Evolutionary conservation across 2,329 filamentous ascomycete genomes (phyloP).

Genomic region (Ophiosphaerella korrae): DNA sequence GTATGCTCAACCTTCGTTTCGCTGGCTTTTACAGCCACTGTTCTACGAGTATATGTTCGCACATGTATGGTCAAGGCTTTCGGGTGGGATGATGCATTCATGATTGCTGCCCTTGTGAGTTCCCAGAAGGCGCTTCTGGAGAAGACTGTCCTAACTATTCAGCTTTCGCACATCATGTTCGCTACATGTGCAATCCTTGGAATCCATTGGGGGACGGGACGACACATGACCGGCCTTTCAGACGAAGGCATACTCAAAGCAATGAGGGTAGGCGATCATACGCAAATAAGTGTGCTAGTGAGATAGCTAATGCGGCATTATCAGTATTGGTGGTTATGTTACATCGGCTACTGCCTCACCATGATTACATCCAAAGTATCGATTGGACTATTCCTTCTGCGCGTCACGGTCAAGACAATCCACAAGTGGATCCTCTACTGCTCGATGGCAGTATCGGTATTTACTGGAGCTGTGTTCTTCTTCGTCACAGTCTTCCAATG

Average conservation of each 20-base stretch:
- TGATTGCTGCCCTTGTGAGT: slow-evolving; percentile 37
- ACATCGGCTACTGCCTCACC: slow-evolving; percentile 37
- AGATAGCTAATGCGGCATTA: neutral
- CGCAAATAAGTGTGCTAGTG: neutral
- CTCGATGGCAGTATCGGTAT: slow-evolving; percentile 41
- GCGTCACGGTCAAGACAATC: slow-evolving; percentile 33
- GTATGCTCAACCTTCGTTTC: slow-evolving; percentile 46
- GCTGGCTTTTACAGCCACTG: slow-evolving; percentile 46
- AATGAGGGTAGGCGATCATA: slow-evolving; percentile 29
- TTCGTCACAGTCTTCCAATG: slow-evolving; percentile 59
- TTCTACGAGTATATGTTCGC: slow-evolving; percentile 50
- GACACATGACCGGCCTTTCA: slow-evolving; percentile 34
- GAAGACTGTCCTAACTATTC: slow-evolving; percentile 2
- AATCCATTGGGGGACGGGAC: slow-evolving; percentile 39
- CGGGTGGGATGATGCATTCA: slow-evolving; percentile 42
- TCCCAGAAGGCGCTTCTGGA: neutral
- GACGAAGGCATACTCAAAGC: slow-evolving; percentile 31
- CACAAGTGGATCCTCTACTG: slow-evolving; percentile 46
- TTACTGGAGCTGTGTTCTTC: slow-evolving; percentile 51
- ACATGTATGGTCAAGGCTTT: slow-evolving; percentile 47
- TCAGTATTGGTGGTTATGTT: slow-evolving; percentile 46
- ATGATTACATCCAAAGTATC: slow-evolving; percentile 43
- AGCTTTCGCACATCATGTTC: slow-evolving; percentile 38
- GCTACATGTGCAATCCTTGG: slow-evolving; percentile 38
- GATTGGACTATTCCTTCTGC: slow-evolving; percentile 43